phyloP scores from a whole-genome alignment of 2,329 filamentous ascomycete species.

The Aspergillus piperis region DNA sequence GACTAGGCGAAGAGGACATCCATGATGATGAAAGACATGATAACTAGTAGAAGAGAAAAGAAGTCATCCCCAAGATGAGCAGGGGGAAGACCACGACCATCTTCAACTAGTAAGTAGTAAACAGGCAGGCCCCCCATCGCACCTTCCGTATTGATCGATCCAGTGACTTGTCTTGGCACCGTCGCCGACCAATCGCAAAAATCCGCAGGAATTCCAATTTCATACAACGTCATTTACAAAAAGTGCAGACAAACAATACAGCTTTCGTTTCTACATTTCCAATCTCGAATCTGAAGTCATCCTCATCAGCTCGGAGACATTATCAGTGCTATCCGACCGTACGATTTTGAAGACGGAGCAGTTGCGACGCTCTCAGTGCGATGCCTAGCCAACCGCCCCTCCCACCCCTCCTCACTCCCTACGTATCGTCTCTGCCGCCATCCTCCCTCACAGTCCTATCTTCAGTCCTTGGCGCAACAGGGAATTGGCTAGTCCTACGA shows the following conservation, averaged over 20 bases:
- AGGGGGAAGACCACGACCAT: too few species aligned
- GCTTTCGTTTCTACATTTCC: background rate
- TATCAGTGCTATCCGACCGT: background rate
- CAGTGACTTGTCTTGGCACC: constrained; percentile 25
- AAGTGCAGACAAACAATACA: background rate
- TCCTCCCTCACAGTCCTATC: constrained; percentile 47
- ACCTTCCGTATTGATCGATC: background rate
- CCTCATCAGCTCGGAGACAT: background rate
- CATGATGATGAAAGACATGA: too few species aligned
- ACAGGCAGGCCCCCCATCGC: background rate
- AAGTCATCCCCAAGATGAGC: too few species aligned
- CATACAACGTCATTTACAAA: constrained; percentile 22
- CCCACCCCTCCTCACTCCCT: constrained; percentile 42
- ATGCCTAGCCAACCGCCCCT: constrained; percentile 46
- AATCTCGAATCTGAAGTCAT: background rate
- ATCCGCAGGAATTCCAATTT: constrained; percentile 25
- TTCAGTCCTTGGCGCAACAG: constrained; percentile 49
- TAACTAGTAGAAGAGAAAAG: too few species aligned
- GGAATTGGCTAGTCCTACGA: constrained; percentile 60
- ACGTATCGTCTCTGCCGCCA: constrained; percentile 37
- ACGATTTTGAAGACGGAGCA: background rate
- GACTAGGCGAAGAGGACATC: too few species aligned
- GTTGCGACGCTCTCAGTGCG: constrained; percentile 10
- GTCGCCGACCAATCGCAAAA: constrained; percentile 28
- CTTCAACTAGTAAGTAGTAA: too few species aligned